Conservation (phyloP, 2,329 filamentous ascomycete species). For the Fusarium sp. region DNA sequence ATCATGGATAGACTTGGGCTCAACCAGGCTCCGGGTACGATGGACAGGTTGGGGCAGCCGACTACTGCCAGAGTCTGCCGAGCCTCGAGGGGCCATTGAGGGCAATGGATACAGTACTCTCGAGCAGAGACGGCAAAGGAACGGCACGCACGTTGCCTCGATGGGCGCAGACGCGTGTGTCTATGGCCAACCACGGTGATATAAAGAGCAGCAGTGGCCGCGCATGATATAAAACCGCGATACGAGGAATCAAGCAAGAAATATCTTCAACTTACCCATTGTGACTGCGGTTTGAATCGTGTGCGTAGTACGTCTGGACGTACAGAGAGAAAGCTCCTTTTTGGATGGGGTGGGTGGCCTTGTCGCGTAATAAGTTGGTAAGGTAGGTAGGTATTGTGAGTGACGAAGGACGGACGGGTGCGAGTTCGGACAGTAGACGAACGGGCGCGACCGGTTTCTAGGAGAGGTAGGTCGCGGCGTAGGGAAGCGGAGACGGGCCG, state of each 20-base stretch:
- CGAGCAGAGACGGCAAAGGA: constrained; percentile 15
- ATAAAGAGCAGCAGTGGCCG: constrained; percentile 2
- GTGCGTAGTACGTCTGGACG: constrained; percentile 31
- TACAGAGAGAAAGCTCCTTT: constrained; percentile 39
- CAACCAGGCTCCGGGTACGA: constrained; percentile 25
- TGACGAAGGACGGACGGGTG: constrained; percentile 40
- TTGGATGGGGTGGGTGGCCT: constrained; percentile 40
- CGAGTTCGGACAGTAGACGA: constrained; percentile 31
- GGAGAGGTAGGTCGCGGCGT: constrained; percentile 35
- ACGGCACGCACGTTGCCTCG: constrained; percentile 29
- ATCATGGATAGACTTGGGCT: constrained; percentile 34
- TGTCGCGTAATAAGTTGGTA: constrained; percentile 37
- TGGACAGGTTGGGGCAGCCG: constrained; percentile 26
- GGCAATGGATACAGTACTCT: constrained; percentile 14
- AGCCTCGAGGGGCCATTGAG: constrained; percentile 23
- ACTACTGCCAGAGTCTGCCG: constrained; percentile 30
- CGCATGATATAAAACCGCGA: neutral
- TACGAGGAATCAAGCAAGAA: constrained; percentile 31
- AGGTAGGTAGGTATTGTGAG: constrained; percentile 25
- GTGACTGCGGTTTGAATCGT: constrained; percentile 34
- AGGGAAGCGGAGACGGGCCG: constrained; percentile 41
- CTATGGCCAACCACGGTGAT: constrained; percentile 8
- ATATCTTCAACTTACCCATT: constrained; percentile 43
- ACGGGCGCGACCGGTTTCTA: constrained; percentile 36
- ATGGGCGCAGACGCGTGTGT: constrained; percentile 35